These are phyloP conservation scores for Cadophora gregata DNA, from an alignment of 2,329 filamentous ascomycete genomes.

Conservation along the genomic window DNA sequence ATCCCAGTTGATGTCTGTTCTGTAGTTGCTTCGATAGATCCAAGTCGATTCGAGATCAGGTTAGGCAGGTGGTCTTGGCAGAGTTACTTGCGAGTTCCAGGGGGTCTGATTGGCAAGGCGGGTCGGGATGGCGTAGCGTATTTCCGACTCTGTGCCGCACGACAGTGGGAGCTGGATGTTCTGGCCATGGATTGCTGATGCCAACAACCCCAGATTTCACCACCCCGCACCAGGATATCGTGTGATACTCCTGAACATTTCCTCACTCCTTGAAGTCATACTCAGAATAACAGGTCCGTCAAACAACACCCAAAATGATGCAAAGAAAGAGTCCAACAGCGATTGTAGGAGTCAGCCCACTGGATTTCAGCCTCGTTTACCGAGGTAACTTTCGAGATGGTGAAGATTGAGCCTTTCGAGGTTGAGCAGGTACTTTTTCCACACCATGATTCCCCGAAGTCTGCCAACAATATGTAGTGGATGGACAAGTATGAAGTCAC, in stretches of 20 bases:
- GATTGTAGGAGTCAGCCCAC: conserved; percentile 1
- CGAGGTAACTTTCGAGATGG: conserved; percentile 51
- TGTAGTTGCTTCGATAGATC: neutral
- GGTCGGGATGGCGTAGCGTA: conserved; percentile 9
- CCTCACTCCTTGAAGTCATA: neutral
- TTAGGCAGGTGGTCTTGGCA: conserved; percentile 16
- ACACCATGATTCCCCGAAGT: conserved; percentile 24
- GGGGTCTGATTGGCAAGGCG: neutral
- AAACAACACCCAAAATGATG: conserved; percentile 22
- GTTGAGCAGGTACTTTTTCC: conserved; percentile 67
- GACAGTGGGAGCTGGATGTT: too few relatives aligned
- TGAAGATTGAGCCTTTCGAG: conserved; percentile 65
- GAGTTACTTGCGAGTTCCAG: neutral
- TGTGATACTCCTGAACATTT: neutral
- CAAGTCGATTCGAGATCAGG: neutral
- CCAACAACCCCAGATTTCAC: neutral
- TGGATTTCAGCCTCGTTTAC: conserved; percentile 27
- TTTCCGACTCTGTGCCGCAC: neutral
- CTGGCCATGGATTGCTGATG: neutral
- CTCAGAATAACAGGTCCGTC: conserved; percentile 28
- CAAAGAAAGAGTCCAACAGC: conserved; percentile 23
- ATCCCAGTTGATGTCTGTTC: neutral
- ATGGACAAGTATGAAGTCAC: conserved; percentile 66
- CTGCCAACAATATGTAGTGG: conserved; percentile 52
- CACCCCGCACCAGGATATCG: neutral